Conservation (phyloP, 805 yeast genomes). For the Hanseniaspora nectarophila region DNA sequence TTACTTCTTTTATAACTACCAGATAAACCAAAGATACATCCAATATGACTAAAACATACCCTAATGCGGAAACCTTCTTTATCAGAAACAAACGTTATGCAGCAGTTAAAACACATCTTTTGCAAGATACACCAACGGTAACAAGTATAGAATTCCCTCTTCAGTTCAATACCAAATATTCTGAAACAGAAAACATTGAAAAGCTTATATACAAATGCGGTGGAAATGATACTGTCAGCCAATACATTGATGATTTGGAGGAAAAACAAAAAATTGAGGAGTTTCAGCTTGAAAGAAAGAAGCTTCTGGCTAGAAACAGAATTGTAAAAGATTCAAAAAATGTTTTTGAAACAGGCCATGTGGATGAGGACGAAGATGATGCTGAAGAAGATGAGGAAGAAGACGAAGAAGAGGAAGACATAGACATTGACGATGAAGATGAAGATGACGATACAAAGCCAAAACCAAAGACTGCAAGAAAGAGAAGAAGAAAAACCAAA, state of each 20-base stretch:
- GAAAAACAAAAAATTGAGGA: slow-evolving; percentile 34
- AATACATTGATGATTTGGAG: slow-evolving; percentile 22
- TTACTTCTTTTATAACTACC: no score
- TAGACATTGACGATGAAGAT: slow-evolving; percentile 19
- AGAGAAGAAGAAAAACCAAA: slow-evolving; percentile 3
- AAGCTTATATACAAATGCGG: slow-evolving; percentile 62
- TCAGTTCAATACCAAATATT: slow-evolving; percentile 33
- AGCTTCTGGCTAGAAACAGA: slow-evolving; percentile 26
- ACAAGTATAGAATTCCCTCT: slow-evolving; percentile 72
- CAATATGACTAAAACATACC: neutral
- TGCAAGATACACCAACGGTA: slow-evolving; percentile 58
- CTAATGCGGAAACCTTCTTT: slow-evolving; percentile 1
- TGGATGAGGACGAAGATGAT: slow-evolving; percentile 21
- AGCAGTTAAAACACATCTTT: slow-evolving; percentile 42
- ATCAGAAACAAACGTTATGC: neutral
- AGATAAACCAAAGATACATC: neutral
- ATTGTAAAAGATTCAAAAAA: slow-evolving; percentile 20
- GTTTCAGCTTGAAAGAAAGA: slow-evolving; percentile 18
- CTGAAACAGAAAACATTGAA: slow-evolving; percentile 35
- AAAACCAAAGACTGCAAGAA: neutral
- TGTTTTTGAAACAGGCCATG: slow-evolving; percentile 27
- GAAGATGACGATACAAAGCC: neutral
- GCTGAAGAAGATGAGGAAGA: neutral
- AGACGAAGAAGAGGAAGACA: slow-evolving; percentile 5
- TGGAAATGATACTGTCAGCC: slow-evolving; percentile 30